Evolutionary conservation across 2,329 filamentous ascomycete species (phyloP).

Genomic region (Bertia moriformis): DNA sequence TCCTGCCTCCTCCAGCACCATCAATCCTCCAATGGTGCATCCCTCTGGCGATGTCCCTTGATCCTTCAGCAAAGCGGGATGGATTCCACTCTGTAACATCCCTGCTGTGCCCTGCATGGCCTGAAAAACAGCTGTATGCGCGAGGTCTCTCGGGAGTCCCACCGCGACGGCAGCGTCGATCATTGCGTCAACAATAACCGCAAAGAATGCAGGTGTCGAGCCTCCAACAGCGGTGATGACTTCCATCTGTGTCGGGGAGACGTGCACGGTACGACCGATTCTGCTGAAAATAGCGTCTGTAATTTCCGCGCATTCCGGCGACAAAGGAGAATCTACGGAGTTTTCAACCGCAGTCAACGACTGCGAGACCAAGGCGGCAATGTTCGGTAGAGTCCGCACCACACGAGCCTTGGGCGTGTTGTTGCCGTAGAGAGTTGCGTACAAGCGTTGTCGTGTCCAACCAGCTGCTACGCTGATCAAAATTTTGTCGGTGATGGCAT

Average conservation of each 20-base stretch:
- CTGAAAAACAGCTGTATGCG: constrained; percentile 43
- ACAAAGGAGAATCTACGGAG: constrained; percentile 7
- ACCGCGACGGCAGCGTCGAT: constrained; percentile 46
- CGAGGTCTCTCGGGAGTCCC: constrained; percentile 37
- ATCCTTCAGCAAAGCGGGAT: constrained; percentile 40
- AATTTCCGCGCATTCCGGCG: constrained; percentile 9
- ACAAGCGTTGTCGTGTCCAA: constrained; percentile 24
- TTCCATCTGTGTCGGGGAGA: constrained; percentile 36
- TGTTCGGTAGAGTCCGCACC: constrained; percentile 18
- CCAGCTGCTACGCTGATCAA: constrained; percentile 35
- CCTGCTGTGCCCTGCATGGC: constrained; percentile 40
- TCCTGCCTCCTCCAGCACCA: constrained; percentile 42
- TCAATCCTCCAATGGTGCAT: constrained; percentile 42
- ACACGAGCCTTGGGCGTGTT: constrained; percentile 8
- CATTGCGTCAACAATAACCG: constrained; percentile 40
- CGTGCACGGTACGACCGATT: constrained; percentile 34
- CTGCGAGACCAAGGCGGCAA: constrained; percentile 15
- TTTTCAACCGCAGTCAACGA: constrained; percentile 17
- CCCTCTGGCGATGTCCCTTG: constrained; percentile 44
- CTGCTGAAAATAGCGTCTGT: constrained; percentile 32
- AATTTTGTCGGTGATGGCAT: constrained; percentile 26
- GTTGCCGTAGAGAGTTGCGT: constrained; percentile 17
- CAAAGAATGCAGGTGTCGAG: constrained; percentile 44
- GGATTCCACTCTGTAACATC: constrained; percentile 33
- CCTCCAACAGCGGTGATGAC: constrained; percentile 43